Percentiles rank a stretch among this genome's conserved stretches.
These are phyloP conservation scores for Penicillium herquei DNA, from an alignment of 495 filamentous ascomycete genomes.

Conservation along the genomic window DNA sequence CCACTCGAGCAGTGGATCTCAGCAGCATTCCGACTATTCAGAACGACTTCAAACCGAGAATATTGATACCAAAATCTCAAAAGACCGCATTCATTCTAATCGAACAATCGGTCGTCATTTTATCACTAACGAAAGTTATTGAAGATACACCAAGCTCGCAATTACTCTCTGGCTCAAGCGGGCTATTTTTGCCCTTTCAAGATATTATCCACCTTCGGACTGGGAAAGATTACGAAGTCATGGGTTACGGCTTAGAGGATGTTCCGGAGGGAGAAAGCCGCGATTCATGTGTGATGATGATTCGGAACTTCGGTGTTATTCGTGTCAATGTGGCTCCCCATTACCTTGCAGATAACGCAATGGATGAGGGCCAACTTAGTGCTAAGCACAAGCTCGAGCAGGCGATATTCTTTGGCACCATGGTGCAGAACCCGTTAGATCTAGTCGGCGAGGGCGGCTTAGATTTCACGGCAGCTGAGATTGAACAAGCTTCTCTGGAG, in stretches of 20 bases:
- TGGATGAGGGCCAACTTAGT: conserved; percentile 52
- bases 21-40: conserved; percentile 19
- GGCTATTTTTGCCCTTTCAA: conserved; percentile 63
- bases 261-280: conserved; percentile 38
- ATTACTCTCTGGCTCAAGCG: conserved; percentile 60
- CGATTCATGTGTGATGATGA: conserved; percentile 68
- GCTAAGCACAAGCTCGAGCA: conserved; percentile 90
- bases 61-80: conserved; percentile 75
- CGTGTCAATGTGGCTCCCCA: conserved; percentile 54
- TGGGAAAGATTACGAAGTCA: conserved; percentile 50
- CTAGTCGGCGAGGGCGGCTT: conserved; percentile 63
- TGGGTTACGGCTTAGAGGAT: conserved; percentile 46
- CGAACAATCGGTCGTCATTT: conserved; percentile 68
- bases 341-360: conserved; percentile 21
- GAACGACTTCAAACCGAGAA: conserved; percentile 52
- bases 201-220: conserved; percentile 80
- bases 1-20: conserved; percentile 26
- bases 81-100: conserved; percentile 83
- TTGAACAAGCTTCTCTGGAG: conserved; percentile 72
- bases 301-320: conserved; percentile 78
- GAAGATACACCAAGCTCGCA: conserved; percentile 68
- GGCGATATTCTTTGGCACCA: conserved; percentile 84
- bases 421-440: conserved; percentile 75
- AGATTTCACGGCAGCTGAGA: conserved; percentile 63
- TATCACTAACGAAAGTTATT: conserved; percentile 57